Conservation (phyloP, 31 red algal genomes). For the Odonthalia washingtoniensis region DNA sequence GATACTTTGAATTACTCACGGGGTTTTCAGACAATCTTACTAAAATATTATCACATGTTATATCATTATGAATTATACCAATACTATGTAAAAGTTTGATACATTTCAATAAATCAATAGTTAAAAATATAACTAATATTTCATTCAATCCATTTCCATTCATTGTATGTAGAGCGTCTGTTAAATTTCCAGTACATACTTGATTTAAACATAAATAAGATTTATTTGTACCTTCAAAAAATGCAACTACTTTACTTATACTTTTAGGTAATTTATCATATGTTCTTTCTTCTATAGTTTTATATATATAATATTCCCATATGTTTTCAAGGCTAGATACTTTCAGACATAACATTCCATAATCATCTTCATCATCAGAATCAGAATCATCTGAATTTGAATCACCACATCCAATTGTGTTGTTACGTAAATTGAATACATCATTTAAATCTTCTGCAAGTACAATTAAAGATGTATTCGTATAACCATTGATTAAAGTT, state of each 20-base stretch:
- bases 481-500: conserved; percentile 11
- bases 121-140: conserved; percentile 58
- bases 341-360: conserved; percentile 55
- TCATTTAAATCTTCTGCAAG: conserved; percentile 52
- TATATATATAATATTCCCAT: conserved; percentile 83
- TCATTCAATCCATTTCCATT: conserved; percentile 34
- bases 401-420: too few species aligned
- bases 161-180: conserved; percentile 1
- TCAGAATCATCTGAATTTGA: background rate
- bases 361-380: conserved; percentile 38
- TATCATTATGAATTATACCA: conserved; percentile 65
- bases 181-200: conserved; percentile 20
- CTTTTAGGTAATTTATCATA: conserved; percentile 33
- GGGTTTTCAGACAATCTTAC: conserved; percentile 31
- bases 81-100: conserved; percentile 49
- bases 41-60: conserved; percentile 69
- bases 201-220: conserved; percentile 59
- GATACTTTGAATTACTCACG: conserved; percentile 30
- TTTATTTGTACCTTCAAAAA: conserved; percentile 31
- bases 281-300: conserved; percentile 37
- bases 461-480: conserved; percentile 42
- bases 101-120: conserved; percentile 60
- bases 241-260: conserved; percentile 44
- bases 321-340: conserved; percentile 46
- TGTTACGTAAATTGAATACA: conserved; percentile 1